phyloP scores from a whole-genome alignment of 2,329 filamentous ascomycete genomes.

The Ceratocystis papillata region DNA sequence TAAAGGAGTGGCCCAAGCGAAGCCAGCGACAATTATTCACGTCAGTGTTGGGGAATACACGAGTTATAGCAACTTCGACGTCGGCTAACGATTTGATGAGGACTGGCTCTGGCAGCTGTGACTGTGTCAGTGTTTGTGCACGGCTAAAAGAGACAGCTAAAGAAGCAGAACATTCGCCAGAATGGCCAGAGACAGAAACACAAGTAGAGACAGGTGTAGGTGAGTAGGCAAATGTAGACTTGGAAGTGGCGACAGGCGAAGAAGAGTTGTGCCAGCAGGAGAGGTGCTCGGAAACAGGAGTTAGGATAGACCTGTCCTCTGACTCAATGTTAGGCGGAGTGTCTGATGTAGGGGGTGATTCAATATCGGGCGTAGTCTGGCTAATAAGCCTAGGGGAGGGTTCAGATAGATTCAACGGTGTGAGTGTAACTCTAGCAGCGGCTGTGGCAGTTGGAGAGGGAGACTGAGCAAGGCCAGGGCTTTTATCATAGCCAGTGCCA shows the following conservation, averaged over 20 bases:
- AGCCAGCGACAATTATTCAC: slow-evolving; percentile 29
- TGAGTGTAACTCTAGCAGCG: background rate
- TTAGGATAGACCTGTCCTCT: background rate
- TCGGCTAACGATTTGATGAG: slow-evolving; percentile 23
- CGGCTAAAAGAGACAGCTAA: slow-evolving; percentile 16
- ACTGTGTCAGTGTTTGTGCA: slow-evolving; percentile 7
- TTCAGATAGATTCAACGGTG: background rate
- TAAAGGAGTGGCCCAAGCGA: slow-evolving; percentile 21
- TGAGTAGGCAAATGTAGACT: background rate
- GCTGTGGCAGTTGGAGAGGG: background rate
- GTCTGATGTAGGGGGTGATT: background rate
- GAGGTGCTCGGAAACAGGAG: background rate
- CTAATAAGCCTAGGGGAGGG: background rate
- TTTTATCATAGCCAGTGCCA: background rate
- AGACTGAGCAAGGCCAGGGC: background rate
- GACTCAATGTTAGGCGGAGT: background rate
- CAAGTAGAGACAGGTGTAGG: background rate
- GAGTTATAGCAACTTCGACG: slow-evolving; percentile 31
- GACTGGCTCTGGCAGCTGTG: slow-evolving; percentile 11
- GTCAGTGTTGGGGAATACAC: slow-evolving; percentile 30
- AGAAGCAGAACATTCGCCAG: slow-evolving; percentile 8
- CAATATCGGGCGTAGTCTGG: slow-evolving; percentile 2
- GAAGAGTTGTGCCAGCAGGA: background rate
- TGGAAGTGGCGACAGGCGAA: background rate
- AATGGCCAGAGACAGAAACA: slow-evolving; percentile 5